These are phyloP conservation scores for Lantana camara DNA, from an alignment of 257 asterid species.

Conservation along the genomic window DNA sequence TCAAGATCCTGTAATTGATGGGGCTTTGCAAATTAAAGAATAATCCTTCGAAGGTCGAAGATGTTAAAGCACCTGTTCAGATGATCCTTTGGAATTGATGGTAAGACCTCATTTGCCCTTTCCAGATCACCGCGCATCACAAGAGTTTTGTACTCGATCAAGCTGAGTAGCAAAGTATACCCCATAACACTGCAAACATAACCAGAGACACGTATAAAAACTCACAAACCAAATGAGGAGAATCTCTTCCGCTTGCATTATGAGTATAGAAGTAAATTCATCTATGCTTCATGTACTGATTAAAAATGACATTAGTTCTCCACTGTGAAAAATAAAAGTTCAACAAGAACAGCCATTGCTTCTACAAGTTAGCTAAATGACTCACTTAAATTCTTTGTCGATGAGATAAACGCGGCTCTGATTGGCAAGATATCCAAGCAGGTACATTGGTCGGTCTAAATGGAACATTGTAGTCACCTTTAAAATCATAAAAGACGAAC, in stretches of 20 bases:
- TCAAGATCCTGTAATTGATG: conserved; percentile 9
- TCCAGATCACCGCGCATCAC: conserved; percentile 99
- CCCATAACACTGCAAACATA: conserved; percentile 76
- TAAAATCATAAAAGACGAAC: conserved; percentile 24
- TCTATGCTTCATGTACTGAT: conserved; percentile 8
- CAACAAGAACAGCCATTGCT: conserved; percentile 1
- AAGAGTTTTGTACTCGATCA: conserved; percentile 98
- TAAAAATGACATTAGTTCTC: background rate
- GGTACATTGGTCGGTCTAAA: conserved; percentile 97
- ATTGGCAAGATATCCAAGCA: conserved; percentile 94
- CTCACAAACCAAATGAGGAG: conserved; percentile 14
- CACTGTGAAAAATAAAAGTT: conserved; percentile 2
- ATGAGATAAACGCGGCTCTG: conserved; percentile 92
- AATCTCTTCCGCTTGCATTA: conserved; percentile 16
- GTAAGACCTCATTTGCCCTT: conserved; percentile 79
- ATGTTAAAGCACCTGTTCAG: conserved; percentile 65
- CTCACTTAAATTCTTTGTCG: conserved; percentile 99
- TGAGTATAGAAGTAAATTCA: conserved; percentile 14
- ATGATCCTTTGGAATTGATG: conserved; percentile 92
- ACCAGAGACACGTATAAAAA: conserved; percentile 7
- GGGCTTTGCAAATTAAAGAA: background rate
- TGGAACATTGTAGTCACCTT: conserved; percentile 98
- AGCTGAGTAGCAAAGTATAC: conserved; percentile 85
- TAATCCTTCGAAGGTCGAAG: conserved; percentile 8
- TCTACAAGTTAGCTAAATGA: conserved; percentile 23